Evolutionary conservation across 2,329 filamentous ascomycete species (phyloP), one percentile per base, ranked within the genome.

Genomic region (Calonectria leucothoes): DNA sequence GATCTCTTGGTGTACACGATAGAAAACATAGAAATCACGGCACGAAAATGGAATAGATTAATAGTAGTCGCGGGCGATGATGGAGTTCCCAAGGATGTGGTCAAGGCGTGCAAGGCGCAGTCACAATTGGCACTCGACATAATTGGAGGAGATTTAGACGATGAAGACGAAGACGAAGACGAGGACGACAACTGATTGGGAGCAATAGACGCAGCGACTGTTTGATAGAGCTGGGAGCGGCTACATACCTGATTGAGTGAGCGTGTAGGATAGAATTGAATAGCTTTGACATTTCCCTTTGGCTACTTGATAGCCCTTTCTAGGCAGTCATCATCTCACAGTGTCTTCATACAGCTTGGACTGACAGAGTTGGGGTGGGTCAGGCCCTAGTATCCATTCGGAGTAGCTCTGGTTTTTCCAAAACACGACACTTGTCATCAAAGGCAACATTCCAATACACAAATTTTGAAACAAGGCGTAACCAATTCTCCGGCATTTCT

Each of bases 1-100:
- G 87, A 89, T 51, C 75, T 89, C 17, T 77, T 89, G 27, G 83
- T 85, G 17, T 84, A 84, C 74, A 83, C 82, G 27, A 81, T 89
- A 5, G 78, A 87, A 76, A 86, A 82, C 29, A 81, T 83, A 57
- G 74, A 81, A 11, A 76, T 86, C 33, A 82, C 84, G 20, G 85
- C 85, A 2, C 80, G 81, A 45, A 84, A 85, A 31, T 77, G 86
- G 71, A 82, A 81, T 59, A 79, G 80, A n/a, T 73, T 88, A 20
- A 83, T 86, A 39, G 82, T 87, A 15, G 81, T 81, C 7, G 82
- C 82, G 37, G 83, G 79, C 6, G 83, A 85, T 20, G 69, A 75
- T 7, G 80, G 77, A 3, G 76, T 87, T n/a, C 82, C 85, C 2
- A 76, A 77, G 51, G 82, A 83, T 29, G 73, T 86, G 2, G 52